phyloP scores from a whole-genome alignment of 1,284 basidiomycete species.

The Mycosarcoma mackinlayi region DNA sequence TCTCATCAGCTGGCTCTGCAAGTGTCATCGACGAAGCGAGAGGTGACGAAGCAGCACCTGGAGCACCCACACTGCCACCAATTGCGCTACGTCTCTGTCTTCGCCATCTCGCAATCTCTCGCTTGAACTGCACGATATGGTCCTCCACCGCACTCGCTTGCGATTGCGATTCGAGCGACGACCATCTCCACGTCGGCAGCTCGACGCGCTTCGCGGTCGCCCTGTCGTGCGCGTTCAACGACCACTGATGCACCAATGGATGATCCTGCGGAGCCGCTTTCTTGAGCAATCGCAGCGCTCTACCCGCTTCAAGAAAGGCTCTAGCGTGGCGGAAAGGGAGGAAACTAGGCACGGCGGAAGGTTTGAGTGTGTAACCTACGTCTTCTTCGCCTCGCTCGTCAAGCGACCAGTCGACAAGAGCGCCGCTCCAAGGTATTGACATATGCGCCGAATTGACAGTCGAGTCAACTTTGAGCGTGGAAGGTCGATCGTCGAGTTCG shows the following conservation, averaged over 20 bases:
- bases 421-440: conserved; percentile 49
- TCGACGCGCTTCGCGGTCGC: neutral
- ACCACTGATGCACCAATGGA: conserved; percentile 46
- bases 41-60: conserved; percentile 9
- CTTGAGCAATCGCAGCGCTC: conserved; percentile 52
- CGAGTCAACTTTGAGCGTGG: conserved; percentile 6
- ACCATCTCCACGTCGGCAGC: conserved; percentile 50
- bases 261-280: conserved; percentile 52
- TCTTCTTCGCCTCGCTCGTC: conserved; percentile 56
- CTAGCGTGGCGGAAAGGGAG: conserved; percentile 39
- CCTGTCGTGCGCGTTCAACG: conserved; percentile 5
- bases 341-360: conserved; percentile 48
- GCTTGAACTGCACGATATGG: conserved; percentile 30
- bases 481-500: conserved; percentile 29
- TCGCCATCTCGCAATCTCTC: conserved; percentile 40
- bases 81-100: conserved; percentile 22
- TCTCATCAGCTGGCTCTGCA: neutral
- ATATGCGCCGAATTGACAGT: conserved; percentile 4
- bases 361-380: conserved; percentile 52
- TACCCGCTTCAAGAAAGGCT: conserved; percentile 51
- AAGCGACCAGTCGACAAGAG: conserved; percentile 48
- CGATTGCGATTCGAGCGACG: conserved; percentile 6
- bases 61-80: neutral
- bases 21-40: conserved; percentile 9
- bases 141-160: conserved; percentile 19